A percentile compares a stretch with the other conserved stretches of the same genome.
These are phyloP conservation scores for Lipomyces sp. DNA, from an alignment of 805 yeast species.

Conservation along the genomic window DNA sequence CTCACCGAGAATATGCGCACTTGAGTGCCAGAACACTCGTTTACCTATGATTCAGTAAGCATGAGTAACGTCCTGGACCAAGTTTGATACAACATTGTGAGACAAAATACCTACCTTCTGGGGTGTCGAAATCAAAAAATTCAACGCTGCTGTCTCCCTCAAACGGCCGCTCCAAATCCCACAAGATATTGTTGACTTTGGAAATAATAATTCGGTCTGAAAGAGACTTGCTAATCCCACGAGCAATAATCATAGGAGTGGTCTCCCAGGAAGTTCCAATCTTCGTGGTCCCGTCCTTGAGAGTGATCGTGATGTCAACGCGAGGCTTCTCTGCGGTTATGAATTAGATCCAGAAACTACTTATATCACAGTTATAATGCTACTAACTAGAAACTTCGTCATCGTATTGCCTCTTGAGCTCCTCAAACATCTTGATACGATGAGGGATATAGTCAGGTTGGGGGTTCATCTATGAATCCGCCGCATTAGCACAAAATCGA, in stretches of 20 bases:
- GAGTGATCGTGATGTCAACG: constrained; percentile 72
- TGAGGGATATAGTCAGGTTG: constrained; percentile 83
- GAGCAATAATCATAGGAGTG: constrained; percentile 84
- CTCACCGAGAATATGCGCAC: constrained; percentile 98
- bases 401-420: constrained; percentile 76
- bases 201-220: constrained; percentile 88
- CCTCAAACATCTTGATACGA: constrained; percentile 78
- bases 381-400: constrained; percentile 67
- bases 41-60: constrained; percentile 45
- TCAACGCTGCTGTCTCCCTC: constrained; percentile 73
- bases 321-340: constrained; percentile 44
- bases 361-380: background rate
- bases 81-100: background rate
- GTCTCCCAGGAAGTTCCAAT: constrained; percentile 89
- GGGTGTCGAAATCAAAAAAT: constrained; percentile 86
- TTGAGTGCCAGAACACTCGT: constrained; percentile 97
- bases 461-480: constrained; percentile 57
- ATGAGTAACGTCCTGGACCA: background rate
- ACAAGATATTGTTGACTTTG: constrained; percentile 84
- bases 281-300: constrained; percentile 82
- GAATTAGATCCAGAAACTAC: background rate
- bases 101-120: constrained; percentile 65
- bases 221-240: constrained; percentile 81
- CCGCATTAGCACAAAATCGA: background rate
- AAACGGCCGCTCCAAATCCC: constrained; percentile 96